phyloP scores from a whole-genome alignment of 768 basidiomycete genomes.

The Macrolepiota fuliginosa region DNA sequence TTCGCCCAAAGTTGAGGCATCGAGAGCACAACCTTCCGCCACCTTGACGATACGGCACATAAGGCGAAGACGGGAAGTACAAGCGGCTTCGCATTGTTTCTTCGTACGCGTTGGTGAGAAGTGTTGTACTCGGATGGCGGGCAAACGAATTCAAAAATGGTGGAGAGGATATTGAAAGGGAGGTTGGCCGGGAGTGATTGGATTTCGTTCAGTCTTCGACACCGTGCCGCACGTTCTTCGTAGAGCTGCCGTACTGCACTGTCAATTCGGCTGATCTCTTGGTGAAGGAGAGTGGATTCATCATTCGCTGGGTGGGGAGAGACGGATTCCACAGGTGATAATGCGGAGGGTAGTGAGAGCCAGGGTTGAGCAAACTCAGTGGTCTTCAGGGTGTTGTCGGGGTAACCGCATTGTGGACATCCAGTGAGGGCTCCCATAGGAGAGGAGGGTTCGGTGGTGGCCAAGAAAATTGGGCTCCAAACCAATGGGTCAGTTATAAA shows the following conservation, averaged over 20 bases:
- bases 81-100: neutral
- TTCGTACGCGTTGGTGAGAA: slow-evolving; percentile 7
- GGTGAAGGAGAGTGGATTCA: neutral
- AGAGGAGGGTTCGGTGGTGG: neutral
- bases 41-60: slow-evolving; percentile 2
- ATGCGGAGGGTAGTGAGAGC: neutral
- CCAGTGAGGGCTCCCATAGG: neutral
- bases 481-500: neutral
- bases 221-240: slow-evolving; percentile 1
- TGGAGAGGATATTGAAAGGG: slow-evolving; percentile 4
- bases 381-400: neutral
- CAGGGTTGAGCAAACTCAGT: neutral
- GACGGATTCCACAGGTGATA: neutral
- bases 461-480: neutral
- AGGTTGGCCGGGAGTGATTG: slow-evolving; percentile 1
- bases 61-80: slow-evolving; percentile 7
- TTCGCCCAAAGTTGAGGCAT: slow-evolving; percentile 3
- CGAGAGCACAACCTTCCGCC: slow-evolving; percentile 1
- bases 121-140: slow-evolving; percentile 9
- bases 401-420: slow-evolving; percentile 1
- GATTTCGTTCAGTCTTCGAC: slow-evolving; percentile 5
- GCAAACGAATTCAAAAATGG: slow-evolving; percentile 7
- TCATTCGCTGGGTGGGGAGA: neutral
- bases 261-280: slow-evolving; percentile 5
- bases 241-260: neutral